Evolutionary conservation across 2,329 filamentous ascomycete species (phyloP), one percentile per base, ranked within the genome.

Genomic region (Cordyceps fumosorosea): DNA sequence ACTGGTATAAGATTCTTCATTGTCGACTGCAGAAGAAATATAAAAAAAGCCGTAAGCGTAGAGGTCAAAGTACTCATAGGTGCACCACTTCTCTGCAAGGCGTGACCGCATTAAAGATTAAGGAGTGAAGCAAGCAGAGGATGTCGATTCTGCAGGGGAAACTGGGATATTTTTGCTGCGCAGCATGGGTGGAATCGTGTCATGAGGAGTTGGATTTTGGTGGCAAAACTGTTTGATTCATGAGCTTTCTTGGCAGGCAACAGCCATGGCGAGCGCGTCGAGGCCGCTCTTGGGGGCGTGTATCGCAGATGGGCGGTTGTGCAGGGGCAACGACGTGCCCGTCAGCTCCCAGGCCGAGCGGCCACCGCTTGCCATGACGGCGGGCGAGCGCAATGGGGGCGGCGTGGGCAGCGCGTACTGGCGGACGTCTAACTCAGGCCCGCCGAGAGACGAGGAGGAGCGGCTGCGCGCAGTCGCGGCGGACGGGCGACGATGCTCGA

Each of bases 181-280:
- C 37, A 29, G 8, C 12, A 22, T 29, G 45, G 57, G 8, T 29
- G 22, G 24, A 32, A 29, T 53, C 14, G 56, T 26, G 20, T 6
- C 40, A 48, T 24, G 18, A 44, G 29, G 29, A 52, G 44, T 29
- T 24, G 24, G 12, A 4, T 3, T 22, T 22, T 37, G 52, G 34
- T 26, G 2, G 26, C 2, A 50, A 50, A 12, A n/a, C 6, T 14
- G 42, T 14, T n/a, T 7, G 24, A n/a, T 14, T 62, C 37, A 53
- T 53, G 54, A 59, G 70, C 68, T 76, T 66, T 82, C 79, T 68
- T 82, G 80, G 65, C 79, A 82, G 26, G 80, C 81, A 16, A 83
- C 76, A 24, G 81, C 82, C 74, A 81, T 77, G 53, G 81, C 82
- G 22, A 85, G 73, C 8, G 81, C 78, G 65, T 84, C 82, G 5